Evolutionary conservation across 805 yeast genomes (phyloP).

Genomic region (Priceomyces haplophilus): DNA sequence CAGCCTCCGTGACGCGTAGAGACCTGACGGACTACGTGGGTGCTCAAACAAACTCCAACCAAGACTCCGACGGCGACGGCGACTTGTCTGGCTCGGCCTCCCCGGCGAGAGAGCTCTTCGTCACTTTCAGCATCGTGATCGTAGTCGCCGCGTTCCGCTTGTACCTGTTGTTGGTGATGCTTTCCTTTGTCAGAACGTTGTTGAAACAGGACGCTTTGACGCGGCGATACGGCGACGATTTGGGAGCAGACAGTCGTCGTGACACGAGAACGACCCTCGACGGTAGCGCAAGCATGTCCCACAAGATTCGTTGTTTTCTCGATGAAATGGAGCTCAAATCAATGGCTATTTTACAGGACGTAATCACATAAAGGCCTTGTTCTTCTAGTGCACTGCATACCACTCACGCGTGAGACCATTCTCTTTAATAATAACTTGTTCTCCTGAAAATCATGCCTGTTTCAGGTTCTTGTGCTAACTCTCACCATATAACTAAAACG

Average conservation of each 20-base stretch:
- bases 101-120: constrained; percentile 49
- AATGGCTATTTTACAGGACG: constrained; percentile 24
- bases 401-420: no score
- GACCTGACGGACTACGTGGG: constrained; percentile 3
- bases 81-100: constrained; percentile 58
- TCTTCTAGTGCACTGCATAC: background rate
- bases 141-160: constrained; percentile 47
- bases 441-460: no score
- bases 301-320: constrained; percentile 19
- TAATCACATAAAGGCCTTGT: constrained; percentile 14
- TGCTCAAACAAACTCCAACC: no score
- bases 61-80: no score
- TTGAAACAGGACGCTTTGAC: constrained; percentile 36
- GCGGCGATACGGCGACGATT: constrained; percentile 17
- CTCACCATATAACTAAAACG: no score
- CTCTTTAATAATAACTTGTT: no score
- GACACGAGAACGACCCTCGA: constrained; percentile 27
- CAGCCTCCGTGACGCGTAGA: background rate
- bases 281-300: constrained; percentile 17
- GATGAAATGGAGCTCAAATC: constrained; percentile 31
- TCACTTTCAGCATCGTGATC: constrained; percentile 52
- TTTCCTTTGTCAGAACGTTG: constrained; percentile 59
- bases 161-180: constrained; percentile 57
- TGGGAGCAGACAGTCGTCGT: background rate
- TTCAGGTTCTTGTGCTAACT: no score